Evolutionary conservation across 1,284 basidiomycete species (phyloP), one percentile per base, ranked within the genome.

Genomic region (Leccinum subrobustum): DNA sequence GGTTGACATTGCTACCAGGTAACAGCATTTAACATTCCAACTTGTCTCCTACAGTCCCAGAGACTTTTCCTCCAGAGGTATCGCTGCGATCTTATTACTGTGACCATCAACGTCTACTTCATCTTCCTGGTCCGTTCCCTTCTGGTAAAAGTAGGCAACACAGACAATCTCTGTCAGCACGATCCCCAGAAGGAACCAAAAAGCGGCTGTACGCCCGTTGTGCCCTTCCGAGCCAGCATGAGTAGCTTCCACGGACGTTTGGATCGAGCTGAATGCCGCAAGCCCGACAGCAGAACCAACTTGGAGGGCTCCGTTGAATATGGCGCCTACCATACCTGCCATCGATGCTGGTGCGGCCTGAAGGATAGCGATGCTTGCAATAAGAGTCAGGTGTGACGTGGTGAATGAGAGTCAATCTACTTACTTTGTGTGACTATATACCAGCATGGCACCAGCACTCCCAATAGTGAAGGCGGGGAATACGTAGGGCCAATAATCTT

Each of bases 251-350:
- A 85, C 73, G 47, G 78, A 79, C 1, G 79, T 76, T 71, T 82
- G 71, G 63, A 85, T 83, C 6, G 82, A 80, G 16, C 56, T 74
- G 33, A 79, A 75, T 5, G 77, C 78, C 6, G 84, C 78, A 51
- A 80, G 71, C 14, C 80, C 81, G 23, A 81, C 70, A 2, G 83
- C 84, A 4, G 77, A 77, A 23, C 84, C 83, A 55, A 82, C 73
- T 68, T 86, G 82, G 0, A 84, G 76, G 9, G 81, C 81, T 23
- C 78, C 76, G 60, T 82, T 83, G 73, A 84, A 83, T 33, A 85
- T 79, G 2, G 84, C 84, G 16, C 83, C 82, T 2, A 83, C 79
- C 1, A 79, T 81, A 47, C 84, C 84, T 1, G 82, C 76, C 70
- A 81, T 79, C 16, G 75, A 72, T 3, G 80, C 60, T 2, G 83